Evolutionary conservation across 2,329 filamentous ascomycete species (phyloP).

Genomic region (Aspergillus sp.): DNA sequence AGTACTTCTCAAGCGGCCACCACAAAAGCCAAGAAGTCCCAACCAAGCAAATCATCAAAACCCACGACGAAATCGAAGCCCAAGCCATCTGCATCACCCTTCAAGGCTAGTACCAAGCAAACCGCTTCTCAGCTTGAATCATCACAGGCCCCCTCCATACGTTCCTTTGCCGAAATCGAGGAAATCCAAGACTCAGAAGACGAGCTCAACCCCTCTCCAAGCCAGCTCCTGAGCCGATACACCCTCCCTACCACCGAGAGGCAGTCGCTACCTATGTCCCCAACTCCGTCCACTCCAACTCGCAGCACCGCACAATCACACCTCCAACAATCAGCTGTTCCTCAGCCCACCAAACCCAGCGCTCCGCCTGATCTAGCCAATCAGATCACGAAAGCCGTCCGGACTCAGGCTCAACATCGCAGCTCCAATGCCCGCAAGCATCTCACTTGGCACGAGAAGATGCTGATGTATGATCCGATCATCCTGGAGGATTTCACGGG

Average conservation of each 20-base stretch:
- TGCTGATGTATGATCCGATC: slow-evolving; percentile 89
- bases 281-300: slow-evolving; percentile 12
- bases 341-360: not conserved
- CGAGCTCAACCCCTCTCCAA: slow-evolving; percentile 30
- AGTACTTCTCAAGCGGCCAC: slow-evolving; percentile 5
- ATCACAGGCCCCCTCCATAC: not conserved
- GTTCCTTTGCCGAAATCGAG: slow-evolving; percentile 30
- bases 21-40: slow-evolving; percentile 11
- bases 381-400: slow-evolving; percentile 51
- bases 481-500: slow-evolving; percentile 78
- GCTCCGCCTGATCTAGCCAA: slow-evolving; percentile 43
- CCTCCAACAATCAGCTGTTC: not conserved
- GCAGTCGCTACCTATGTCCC: slow-evolving; percentile 12
- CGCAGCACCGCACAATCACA: not conserved
- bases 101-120: not conserved
- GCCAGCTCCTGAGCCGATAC: slow-evolving; percentile 22
- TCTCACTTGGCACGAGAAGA: slow-evolving; percentile 84
- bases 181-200: slow-evolving; percentile 41
- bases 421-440: slow-evolving; percentile 37
- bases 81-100: not conserved
- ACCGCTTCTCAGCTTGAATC: not conserved
- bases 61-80: not conserved
- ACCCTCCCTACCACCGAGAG: slow-evolving; percentile 5
- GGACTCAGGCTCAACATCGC: slow-evolving; percentile 35
- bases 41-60: slow-evolving; percentile 2